Percentiles rank a stretch among this genome's conserved stretches.
Conservation (phyloP, 352 stramenopile genomes). For the Phytophthora brassicae region DNA sequence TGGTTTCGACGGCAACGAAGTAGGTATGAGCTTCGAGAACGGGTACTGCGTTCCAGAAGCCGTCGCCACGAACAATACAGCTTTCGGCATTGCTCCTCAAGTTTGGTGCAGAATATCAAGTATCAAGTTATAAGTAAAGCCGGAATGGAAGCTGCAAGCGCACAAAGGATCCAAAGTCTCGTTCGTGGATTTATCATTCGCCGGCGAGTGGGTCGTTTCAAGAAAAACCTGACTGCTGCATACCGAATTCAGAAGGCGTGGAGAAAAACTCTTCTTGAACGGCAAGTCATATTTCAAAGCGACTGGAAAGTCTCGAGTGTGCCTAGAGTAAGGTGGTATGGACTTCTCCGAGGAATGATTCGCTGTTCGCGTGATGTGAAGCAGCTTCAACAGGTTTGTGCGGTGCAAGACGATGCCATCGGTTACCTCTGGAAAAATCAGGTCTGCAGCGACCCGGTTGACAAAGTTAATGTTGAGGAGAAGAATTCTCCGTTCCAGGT, state of each 20-base stretch:
- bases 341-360: constrained; percentile 15
- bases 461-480: constrained; percentile 1
- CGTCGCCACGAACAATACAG: constrained; percentile 22
- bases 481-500: constrained; percentile 14
- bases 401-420: constrained; percentile 46
- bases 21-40: constrained; percentile 7
- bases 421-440: constrained; percentile 18
- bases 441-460: not conserved
- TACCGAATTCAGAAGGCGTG: constrained; percentile 31
- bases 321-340: not conserved
- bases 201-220: constrained; percentile 9
- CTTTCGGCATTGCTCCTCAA: constrained; percentile 31
- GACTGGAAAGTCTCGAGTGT: constrained; percentile 1
- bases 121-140: constrained; percentile 1
- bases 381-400: constrained; percentile 49
- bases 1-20: constrained; percentile 26
- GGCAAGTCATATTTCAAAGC: constrained; percentile 4
- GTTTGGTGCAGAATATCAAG: not conserved
- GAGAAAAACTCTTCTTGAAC: constrained; percentile 11
- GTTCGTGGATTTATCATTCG: constrained; percentile 29
- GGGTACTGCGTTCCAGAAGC: constrained; percentile 11
- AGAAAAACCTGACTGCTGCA: constrained; percentile 6
- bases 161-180: constrained; percentile 26
- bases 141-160: constrained; percentile 9
- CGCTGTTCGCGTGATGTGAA: constrained; percentile 34